Base-by-base conservation (phyloP, 1,139 yeast species). In the Taphrina pruni region DNA sequence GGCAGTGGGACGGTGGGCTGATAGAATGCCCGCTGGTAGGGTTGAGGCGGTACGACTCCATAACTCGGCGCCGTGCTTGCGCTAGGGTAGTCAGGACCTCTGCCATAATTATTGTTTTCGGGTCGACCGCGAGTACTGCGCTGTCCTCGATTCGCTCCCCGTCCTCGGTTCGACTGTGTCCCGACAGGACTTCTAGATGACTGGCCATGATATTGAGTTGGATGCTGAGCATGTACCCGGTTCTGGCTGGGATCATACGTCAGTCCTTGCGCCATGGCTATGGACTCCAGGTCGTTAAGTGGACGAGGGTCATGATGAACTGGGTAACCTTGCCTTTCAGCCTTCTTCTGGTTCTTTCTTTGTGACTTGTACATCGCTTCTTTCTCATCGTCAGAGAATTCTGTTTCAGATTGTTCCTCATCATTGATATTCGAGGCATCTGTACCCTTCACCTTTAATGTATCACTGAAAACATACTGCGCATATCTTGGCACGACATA, bases 381-480 rank as follows among this genome's bases (percentile, higher is more conserved):
- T 2, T 72, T 73, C 58, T 74, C 75, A 78, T 94, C 98, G 76
- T 94, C 98, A 0, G 97, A 90, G 74, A 88, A 94, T 75, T 94
- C 98, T 77, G 91, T 97, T 76, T 94, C 98, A 0, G 97, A 93
- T 35, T 93, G 79, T 75, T 94, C 99, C 79, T 94, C 99, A 78
- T 94, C 99, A 76, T 91, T 90, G 76, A 91, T 88, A 74, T 94
- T 94, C 75, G 96, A 89, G 0, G 99, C 99, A 79, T 94, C 99
- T 0, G 94, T 88, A 14, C 98, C 99, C 75, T 88, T 92, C 36
- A 83, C 81, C 74, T 86, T 89, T 66, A 93, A 83, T 21, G 86
- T 80, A 68, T 89, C 90, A 0, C 98, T 93, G 72, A 88, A 86
- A 14, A 90, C 81, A 78, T 92, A 93, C 69, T 88, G 85, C 0